Conservation (phyloP, 2,329 filamentous ascomycete genomes). For the Fusarium sp. region DNA sequence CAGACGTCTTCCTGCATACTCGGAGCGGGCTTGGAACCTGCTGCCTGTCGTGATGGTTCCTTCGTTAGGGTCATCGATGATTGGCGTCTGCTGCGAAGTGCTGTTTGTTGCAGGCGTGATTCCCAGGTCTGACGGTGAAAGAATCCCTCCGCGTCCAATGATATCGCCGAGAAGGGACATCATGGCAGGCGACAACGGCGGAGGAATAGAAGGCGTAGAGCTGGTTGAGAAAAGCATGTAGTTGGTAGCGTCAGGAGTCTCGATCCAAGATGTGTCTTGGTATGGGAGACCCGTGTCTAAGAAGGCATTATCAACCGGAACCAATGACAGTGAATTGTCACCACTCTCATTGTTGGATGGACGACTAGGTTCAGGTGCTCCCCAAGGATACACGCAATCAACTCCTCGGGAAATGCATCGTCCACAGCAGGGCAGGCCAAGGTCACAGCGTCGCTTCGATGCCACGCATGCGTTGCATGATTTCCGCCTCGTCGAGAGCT, state of each 20-base stretch:
- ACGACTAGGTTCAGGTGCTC: background rate
- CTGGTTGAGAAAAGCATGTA: background rate
- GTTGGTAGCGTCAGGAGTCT: background rate
- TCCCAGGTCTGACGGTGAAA: background rate
- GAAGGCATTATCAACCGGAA: background rate
- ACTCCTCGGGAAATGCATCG: conserved; percentile 10
- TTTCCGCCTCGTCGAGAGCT: conserved; percentile 12
- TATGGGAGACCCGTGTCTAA: background rate
- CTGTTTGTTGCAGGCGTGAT: background rate
- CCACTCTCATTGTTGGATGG: background rate
- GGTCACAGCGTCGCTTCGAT: conserved; percentile 20
- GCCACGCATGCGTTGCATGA: conserved; percentile 19
- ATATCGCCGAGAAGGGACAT: conserved; percentile 8
- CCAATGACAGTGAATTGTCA: background rate
- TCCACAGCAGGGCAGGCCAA: conserved; percentile 9
- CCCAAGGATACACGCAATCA: conserved; percentile 13
- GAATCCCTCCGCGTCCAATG: background rate
- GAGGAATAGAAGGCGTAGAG: background rate
- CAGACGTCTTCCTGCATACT: conserved; percentile 11
- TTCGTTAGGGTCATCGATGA: background rate
- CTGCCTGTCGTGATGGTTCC: conserved; percentile 5
- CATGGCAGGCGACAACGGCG: conserved; percentile 3
- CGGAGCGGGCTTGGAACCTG: conserved; percentile 7
- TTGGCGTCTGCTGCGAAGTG: background rate
- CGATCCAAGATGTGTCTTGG: background rate